These are phyloP conservation scores for Blastobotrys capitulatus DNA, from an alignment of 1,139 yeast genomes.

Conservation along the genomic window DNA sequence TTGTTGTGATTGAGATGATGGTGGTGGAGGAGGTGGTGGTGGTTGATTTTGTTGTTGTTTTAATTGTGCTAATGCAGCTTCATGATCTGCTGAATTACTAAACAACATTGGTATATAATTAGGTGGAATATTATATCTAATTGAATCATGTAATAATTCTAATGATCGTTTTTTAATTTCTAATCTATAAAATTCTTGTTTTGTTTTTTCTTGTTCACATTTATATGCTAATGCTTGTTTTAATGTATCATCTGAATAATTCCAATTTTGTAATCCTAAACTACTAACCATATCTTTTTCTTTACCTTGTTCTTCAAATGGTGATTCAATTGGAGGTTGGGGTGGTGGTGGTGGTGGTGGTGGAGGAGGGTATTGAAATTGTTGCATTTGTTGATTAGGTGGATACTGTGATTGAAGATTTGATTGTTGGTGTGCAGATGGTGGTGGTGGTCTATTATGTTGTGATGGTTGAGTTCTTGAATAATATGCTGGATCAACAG, in stretches of 20 bases:
- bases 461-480: background rate
- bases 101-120: conserved; percentile 63
- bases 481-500: conserved; percentile 7
- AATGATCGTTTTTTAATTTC: conserved; percentile 59
- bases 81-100: conserved; percentile 12
- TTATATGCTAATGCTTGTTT: conserved; percentile 58
- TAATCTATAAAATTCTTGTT: conserved; percentile 69
- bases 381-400: background rate
- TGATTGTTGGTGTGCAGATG: conserved; percentile 4
- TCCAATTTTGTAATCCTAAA: conserved; percentile 46
- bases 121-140: conserved; percentile 61
- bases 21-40: conserved; percentile 13
- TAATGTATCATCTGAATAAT: conserved; percentile 57
- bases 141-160: conserved; percentile 58
- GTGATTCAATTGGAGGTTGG: background rate
- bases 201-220: conserved; percentile 75
- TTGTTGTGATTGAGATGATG: conserved; percentile 11
- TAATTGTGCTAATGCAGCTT: conserved; percentile 1
- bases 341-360: conserved; percentile 5
- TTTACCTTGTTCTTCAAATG: background rate
- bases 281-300: conserved; percentile 6
- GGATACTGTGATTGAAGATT: conserved; percentile 3
- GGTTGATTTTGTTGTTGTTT: background rate
- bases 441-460: conserved; percentile 1
- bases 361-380: conserved; percentile 3